Percentiles rank a stretch among this genome's conserved stretches.
Conservation (phyloP, 2,329 filamentous ascomycete genomes). For the Nemania diffusa region DNA sequence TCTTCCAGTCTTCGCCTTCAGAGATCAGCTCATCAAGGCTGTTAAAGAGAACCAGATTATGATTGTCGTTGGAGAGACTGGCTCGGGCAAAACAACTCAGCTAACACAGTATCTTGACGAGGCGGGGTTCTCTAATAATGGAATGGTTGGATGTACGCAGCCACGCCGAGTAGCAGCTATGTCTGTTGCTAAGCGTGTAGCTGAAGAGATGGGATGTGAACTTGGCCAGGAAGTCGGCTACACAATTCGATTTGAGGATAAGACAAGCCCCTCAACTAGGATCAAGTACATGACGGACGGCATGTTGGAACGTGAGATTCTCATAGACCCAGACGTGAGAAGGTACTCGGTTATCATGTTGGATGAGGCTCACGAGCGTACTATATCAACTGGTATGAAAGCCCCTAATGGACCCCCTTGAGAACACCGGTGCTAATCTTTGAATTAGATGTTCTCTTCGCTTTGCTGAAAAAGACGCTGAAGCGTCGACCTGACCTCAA, state of each 20-base stretch:
- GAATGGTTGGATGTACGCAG: conserved; percentile 95
- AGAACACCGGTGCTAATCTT: conserved; percentile 12
- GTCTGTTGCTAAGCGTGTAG: conserved; percentile 96
- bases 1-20: conserved; percentile 89
- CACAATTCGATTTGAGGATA: conserved; percentile 97
- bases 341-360: conserved; percentile 98
- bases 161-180: conserved; percentile 97
- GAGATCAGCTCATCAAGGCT: conserved; percentile 86
- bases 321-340: conserved; percentile 88
- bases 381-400: conserved; percentile 75
- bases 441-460: conserved; percentile 82
- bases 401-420: background rate
- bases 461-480: conserved; percentile 90
- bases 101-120: conserved; percentile 95
- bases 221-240: conserved; percentile 95
- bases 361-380: conserved; percentile 97
- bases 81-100: conserved; percentile 97
- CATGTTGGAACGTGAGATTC: conserved; percentile 95
- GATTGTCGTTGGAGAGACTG: conserved; percentile 97
- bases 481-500: conserved; percentile 88
- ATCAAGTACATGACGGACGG: conserved; percentile 99
- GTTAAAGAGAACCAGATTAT: conserved; percentile 88
- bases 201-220: conserved; percentile 92
- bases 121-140: conserved; percentile 85
- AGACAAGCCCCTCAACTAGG: conserved; percentile 84